These are phyloP conservation scores for Cornus kousa DNA, from an alignment of 148 eudicot genomes.

Conservation along the genomic window DNA sequence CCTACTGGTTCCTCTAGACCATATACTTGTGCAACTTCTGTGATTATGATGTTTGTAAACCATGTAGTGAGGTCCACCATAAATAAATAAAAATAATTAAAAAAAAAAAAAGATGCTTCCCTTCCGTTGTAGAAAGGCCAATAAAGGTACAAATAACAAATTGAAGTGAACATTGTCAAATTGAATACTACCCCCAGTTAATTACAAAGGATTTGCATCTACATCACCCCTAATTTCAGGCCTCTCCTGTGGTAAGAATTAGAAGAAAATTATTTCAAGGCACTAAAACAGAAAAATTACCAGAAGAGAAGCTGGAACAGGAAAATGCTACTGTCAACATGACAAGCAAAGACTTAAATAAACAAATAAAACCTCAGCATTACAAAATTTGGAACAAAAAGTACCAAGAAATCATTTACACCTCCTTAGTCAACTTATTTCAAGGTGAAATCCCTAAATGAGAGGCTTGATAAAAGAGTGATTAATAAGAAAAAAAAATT, in stretches of 20 bases:
- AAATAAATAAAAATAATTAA: no score
- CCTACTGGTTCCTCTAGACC: neutral
- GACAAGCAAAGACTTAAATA: neutral
- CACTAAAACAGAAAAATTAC: neutral
- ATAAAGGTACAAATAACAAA: conserved; percentile 21
- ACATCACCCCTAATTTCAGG: conserved; percentile 65
- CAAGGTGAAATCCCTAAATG: neutral
- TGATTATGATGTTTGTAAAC: neutral
- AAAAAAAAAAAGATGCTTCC: neutral
- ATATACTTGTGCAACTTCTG: neutral
- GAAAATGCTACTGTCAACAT: neutral
- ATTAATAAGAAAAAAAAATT: neutral
- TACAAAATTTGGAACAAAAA: neutral
- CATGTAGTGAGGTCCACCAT: no score
- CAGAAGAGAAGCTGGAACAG: neutral
- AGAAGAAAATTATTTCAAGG: neutral
- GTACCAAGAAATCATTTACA: neutral
- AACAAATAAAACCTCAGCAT: neutral
- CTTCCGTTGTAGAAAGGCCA: neutral
- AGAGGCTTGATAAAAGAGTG: no score
- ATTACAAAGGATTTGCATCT: conserved; percentile 65
- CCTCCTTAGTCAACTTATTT: neutral
- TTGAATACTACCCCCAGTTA: conserved; percentile 69
- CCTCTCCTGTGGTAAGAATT: conserved; percentile 50
- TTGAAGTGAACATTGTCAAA: conserved; percentile 86